These are phyloP conservation scores for Ustilago vetiveriae DNA, from an alignment of 1,284 basidiomycete genomes.

Conservation along the genomic window DNA sequence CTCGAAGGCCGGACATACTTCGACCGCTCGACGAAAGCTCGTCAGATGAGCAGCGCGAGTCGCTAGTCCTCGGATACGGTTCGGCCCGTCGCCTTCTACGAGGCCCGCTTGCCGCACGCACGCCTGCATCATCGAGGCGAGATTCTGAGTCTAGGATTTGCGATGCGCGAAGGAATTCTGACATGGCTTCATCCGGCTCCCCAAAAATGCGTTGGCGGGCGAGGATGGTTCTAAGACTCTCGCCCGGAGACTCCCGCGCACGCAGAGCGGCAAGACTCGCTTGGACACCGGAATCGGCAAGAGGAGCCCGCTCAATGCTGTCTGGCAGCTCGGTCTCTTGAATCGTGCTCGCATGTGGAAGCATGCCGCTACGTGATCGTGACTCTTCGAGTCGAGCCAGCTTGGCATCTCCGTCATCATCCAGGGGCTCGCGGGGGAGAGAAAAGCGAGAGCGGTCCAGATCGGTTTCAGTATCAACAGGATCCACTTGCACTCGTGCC, in stretches of 20 bases:
- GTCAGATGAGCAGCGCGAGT: slow-evolving; percentile 16
- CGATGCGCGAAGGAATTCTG: slow-evolving; percentile 10
- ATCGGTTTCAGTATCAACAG: no score
- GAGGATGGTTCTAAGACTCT: slow-evolving; percentile 27
- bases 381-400: slow-evolving; percentile 12
- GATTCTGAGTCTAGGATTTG: slow-evolving; percentile 1
- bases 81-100: slow-evolving; percentile 22
- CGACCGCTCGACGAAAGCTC: slow-evolving; percentile 28
- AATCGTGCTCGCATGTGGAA: background rate
- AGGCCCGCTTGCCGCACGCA: slow-evolving; percentile 12
- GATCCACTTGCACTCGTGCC: background rate
- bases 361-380: slow-evolving; percentile 7
- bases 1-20: slow-evolving; percentile 8
- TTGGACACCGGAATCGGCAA: slow-evolving; percentile 41
- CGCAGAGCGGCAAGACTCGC: slow-evolving; percentile 37
- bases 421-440: background rate
- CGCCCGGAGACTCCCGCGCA: slow-evolving; percentile 37
- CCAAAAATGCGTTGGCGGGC: slow-evolving; percentile 40
- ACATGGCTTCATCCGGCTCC: slow-evolving; percentile 14
- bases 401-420: slow-evolving; percentile 12
- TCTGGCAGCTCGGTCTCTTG: background rate
- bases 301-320: slow-evolving; percentile 19
- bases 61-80: slow-evolving; percentile 11
- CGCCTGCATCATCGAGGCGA: slow-evolving; percentile 1
- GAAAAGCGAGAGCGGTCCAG: no score